These are phyloP conservation scores for Plasmopara halstedii DNA, from an alignment of 352 stramenopile species.

Conservation along the genomic window DNA sequence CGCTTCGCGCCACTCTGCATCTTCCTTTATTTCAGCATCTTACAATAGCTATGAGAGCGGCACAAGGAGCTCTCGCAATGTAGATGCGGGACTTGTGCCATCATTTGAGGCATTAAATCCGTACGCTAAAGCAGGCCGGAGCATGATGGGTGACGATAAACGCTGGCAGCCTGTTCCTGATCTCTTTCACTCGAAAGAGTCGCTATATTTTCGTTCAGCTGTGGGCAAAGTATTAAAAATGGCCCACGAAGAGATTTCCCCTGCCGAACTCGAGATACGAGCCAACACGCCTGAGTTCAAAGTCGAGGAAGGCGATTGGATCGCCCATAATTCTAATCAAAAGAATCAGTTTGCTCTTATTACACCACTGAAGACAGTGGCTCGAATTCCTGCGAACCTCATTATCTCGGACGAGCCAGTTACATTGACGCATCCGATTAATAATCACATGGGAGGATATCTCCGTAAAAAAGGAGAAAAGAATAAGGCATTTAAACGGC, in stretches of 20 bases:
- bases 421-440: slow-evolving; percentile 28
- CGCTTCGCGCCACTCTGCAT: slow-evolving; percentile 17
- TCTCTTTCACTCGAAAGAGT: slow-evolving; percentile 78
- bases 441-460: slow-evolving; percentile 56
- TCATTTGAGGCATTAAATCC: slow-evolving; percentile 72
- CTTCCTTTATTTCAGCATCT: slow-evolving; percentile 28
- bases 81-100: slow-evolving; percentile 43
- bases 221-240: slow-evolving; percentile 69
- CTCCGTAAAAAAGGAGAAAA: slow-evolving; percentile 79
- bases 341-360: slow-evolving; percentile 77
- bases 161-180: slow-evolving; percentile 74
- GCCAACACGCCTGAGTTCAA: slow-evolving; percentile 87
- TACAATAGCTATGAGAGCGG: slow-evolving; percentile 32
- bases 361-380: slow-evolving; percentile 76
- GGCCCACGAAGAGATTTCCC: slow-evolving; percentile 77
- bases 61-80: slow-evolving; percentile 23
- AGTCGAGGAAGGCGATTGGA: slow-evolving; percentile 79
- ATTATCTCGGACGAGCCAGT: slow-evolving; percentile 54
- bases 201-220: slow-evolving; percentile 62
- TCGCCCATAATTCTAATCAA: slow-evolving; percentile 69
- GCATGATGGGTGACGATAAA: slow-evolving; percentile 38
- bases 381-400: slow-evolving; percentile 56
- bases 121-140: slow-evolving; percentile 47
- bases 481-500: slow-evolving; percentile 74
- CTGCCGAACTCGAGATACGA: slow-evolving; percentile 73